These are phyloP conservation scores for Epichloe festucae DNA, from an alignment of 2,329 filamentous ascomycete genomes.

Conservation along the genomic window DNA sequence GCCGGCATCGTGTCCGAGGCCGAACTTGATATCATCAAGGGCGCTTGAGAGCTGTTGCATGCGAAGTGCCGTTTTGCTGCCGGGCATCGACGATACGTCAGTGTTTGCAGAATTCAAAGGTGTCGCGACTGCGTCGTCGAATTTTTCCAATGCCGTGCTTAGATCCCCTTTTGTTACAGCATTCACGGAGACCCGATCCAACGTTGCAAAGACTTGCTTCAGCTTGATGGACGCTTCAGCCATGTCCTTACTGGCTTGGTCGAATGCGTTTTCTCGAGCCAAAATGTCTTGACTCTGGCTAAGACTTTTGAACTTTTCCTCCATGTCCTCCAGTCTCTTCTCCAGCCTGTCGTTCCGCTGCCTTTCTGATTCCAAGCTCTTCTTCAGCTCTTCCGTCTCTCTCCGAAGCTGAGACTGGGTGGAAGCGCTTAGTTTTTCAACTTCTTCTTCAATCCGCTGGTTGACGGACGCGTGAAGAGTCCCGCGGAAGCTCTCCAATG, in stretches of 20 bases:
- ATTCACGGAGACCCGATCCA: background rate
- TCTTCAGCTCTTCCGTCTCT: conserved; percentile 1
- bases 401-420: conserved; percentile 2
- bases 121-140: conserved; percentile 2
- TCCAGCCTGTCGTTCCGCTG: conserved; percentile 11
- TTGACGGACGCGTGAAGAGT: background rate
- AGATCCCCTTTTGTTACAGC: conserved; percentile 2
- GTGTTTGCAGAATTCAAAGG: background rate
- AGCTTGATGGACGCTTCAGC: background rate
- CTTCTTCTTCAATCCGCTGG: background rate
- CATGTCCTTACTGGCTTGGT: background rate
- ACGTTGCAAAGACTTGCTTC: background rate
- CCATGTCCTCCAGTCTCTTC: conserved; percentile 12
- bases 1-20: background rate
- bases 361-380: conserved; percentile 2
- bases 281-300: background rate
- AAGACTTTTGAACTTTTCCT: conserved; percentile 5
- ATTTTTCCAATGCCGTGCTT: background rate
- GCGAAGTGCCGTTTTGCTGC: background rate
- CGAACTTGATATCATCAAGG: background rate
- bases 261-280: background rate
- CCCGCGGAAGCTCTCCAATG: background rate
- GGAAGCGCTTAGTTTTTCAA: background rate
- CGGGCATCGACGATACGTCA: background rate
- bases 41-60: background rate